Conservation (phyloP, 768 basidiomycete species). For the Pleurotus pulmonarius region DNA sequence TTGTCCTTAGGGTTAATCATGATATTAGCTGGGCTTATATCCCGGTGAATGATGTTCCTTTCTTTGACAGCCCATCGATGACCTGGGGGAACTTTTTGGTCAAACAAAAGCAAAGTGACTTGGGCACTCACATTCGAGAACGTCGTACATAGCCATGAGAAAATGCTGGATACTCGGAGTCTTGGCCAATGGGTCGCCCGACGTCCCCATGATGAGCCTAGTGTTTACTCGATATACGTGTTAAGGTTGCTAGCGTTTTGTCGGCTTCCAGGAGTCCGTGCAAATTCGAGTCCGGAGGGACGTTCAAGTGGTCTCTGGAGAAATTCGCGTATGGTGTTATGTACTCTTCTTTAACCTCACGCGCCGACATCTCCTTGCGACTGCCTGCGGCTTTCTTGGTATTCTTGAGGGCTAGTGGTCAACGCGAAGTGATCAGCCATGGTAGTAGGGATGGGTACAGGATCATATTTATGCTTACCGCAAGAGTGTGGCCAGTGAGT, state of each 20-base stretch:
- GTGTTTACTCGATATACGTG: background rate
- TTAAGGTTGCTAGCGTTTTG: background rate
- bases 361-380: background rate
- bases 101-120: background rate
- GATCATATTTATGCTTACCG: background rate
- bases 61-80: background rate
- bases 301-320: background rate
- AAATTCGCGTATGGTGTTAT: background rate
- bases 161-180: background rate
- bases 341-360: background rate
- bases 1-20: background rate
- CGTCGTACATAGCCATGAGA: background rate
- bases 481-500: background rate
- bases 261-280: background rate
- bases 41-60: background rate
- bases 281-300: background rate
- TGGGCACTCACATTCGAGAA: background rate
- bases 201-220: background rate
- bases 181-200: background rate
- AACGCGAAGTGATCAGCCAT: background rate
- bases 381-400: background rate
- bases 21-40: background rate
- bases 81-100: background rate
- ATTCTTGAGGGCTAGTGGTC: background rate
- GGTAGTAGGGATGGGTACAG: background rate